Percentiles rank a stretch among this genome's conserved stretches.
Conservation (phyloP, 257 asterid genomes). For the Thymus quinquecostatus region DNA sequence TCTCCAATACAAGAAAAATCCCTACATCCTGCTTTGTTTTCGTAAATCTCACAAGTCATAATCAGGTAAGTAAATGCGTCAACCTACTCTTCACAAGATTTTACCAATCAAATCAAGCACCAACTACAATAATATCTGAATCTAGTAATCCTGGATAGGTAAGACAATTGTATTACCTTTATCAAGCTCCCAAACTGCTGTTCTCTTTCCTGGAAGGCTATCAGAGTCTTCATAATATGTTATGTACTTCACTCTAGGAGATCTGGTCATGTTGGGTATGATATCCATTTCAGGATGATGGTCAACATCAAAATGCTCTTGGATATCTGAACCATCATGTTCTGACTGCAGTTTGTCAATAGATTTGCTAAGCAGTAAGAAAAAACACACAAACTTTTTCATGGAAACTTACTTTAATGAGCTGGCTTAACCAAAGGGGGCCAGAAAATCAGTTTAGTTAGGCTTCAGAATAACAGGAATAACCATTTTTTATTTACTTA, state of each 20-base stretch:
- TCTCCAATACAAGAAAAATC: conserved; percentile 19
- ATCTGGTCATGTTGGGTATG: conserved; percentile 89
- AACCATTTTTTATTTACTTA: not conserved
- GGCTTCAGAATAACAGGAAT: conserved; percentile 3
- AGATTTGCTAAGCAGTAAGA: conserved; percentile 26
- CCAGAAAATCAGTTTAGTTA: not conserved
- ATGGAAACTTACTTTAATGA: not conserved
- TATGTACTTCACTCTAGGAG: conserved; percentile 82
- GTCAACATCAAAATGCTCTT: conserved; percentile 73
- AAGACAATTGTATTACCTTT: conserved; percentile 67
- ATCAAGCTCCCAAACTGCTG: conserved; percentile 99
- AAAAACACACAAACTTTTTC: conserved; percentile 12
- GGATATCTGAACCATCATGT: conserved; percentile 95
- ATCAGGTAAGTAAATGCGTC: not conserved
- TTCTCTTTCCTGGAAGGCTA: conserved; percentile 91
- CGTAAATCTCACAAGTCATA: conserved; percentile 16
- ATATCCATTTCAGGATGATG: conserved; percentile 78
- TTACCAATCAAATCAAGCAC: conserved; percentile 20
- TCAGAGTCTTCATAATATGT: conserved; percentile 97
- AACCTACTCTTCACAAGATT: conserved; percentile 5
- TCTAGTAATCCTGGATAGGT: conserved; percentile 26
- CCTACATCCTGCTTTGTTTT: conserved; percentile 16
- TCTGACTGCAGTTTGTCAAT: conserved; percentile 69
- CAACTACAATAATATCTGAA: not conserved
- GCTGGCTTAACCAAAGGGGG: conserved; percentile 27